Conservation (phyloP, 768 basidiomycete species). For the Tricholoma flavovirens region DNA sequence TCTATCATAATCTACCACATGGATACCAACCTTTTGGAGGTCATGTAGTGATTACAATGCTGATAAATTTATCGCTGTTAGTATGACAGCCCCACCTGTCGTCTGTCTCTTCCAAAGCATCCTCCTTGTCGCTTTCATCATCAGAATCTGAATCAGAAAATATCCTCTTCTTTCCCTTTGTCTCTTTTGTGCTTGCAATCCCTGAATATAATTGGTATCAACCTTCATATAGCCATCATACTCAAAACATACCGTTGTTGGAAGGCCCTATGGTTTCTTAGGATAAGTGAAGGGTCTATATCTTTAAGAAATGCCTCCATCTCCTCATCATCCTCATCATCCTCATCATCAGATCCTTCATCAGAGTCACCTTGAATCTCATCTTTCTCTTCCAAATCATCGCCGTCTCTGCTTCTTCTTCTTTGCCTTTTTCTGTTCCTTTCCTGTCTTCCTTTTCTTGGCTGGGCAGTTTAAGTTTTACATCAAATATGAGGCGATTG, state of each 20-base stretch:
- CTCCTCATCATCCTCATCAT: background rate
- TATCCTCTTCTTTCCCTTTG: background rate
- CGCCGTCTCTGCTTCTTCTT: background rate
- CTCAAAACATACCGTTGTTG: background rate
- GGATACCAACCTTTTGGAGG: background rate
- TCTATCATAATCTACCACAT: background rate
- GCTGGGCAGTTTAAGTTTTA: background rate
- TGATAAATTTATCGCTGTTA: background rate
- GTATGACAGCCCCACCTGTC: background rate
- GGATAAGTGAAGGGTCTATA: background rate
- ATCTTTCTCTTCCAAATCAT: background rate
- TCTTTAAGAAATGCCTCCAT: background rate
- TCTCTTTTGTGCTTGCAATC: background rate
- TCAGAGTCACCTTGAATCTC: background rate
- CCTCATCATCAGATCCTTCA: background rate
- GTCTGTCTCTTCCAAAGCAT: background rate
- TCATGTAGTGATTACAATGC: background rate
- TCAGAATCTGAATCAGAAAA: background rate
- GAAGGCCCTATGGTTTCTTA: background rate
- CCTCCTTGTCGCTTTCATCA: background rate
- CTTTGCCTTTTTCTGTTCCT: too few species aligned
- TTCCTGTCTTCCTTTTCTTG: background rate
- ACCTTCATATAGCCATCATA: background rate
- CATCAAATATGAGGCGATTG: background rate
- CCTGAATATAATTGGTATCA: background rate